Percentiles rank a stretch among this genome's conserved stretches.
These are phyloP conservation scores for Tuber indicum DNA, from an alignment of 495 filamentous ascomycete genomes.

Conservation along the genomic window DNA sequence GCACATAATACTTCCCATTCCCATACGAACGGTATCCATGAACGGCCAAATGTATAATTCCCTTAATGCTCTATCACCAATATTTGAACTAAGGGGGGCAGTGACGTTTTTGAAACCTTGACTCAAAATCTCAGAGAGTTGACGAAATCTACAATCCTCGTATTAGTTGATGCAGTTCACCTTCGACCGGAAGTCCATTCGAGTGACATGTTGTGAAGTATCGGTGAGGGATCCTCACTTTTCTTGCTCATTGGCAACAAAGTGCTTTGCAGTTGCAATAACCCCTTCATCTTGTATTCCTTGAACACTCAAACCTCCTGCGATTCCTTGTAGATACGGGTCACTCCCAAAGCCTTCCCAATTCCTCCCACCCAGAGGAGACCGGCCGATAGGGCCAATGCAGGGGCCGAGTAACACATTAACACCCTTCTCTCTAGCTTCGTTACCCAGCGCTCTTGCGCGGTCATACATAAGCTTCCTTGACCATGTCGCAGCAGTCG, in stretches of 20 bases:
- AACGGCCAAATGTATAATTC: slow-evolving; percentile 91
- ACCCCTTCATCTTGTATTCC: slow-evolving; percentile 54
- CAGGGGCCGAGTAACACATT: slow-evolving; percentile 73
- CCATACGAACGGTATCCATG: slow-evolving; percentile 72
- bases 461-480: slow-evolving; percentile 65
- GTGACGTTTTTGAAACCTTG: slow-evolving; percentile 44
- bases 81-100: slow-evolving; percentile 66
- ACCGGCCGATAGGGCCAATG: slow-evolving; percentile 69
- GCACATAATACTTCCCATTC: slow-evolving; percentile 77
- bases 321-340: slow-evolving; percentile 70
- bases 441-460: slow-evolving; percentile 61
- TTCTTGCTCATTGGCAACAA: slow-evolving; percentile 40
- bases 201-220: neutral
- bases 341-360: slow-evolving; percentile 88
- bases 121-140: slow-evolving; percentile 48
- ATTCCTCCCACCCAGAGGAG: slow-evolving; percentile 77
- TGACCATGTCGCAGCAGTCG: slow-evolving; percentile 84
- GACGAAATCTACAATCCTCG: slow-evolving; percentile 46
- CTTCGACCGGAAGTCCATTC: neutral
- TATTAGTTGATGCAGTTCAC: neutral
- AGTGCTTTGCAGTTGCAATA: slow-evolving; percentile 45
- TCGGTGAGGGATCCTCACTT: slow-evolving; percentile 44
- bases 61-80: slow-evolving; percentile 51
- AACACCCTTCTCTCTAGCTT: slow-evolving; percentile 65
- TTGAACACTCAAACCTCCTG: slow-evolving; percentile 58